Conservation (phyloP, 2,329 filamentous ascomycete species). For the Fusarium haematococcum region DNA sequence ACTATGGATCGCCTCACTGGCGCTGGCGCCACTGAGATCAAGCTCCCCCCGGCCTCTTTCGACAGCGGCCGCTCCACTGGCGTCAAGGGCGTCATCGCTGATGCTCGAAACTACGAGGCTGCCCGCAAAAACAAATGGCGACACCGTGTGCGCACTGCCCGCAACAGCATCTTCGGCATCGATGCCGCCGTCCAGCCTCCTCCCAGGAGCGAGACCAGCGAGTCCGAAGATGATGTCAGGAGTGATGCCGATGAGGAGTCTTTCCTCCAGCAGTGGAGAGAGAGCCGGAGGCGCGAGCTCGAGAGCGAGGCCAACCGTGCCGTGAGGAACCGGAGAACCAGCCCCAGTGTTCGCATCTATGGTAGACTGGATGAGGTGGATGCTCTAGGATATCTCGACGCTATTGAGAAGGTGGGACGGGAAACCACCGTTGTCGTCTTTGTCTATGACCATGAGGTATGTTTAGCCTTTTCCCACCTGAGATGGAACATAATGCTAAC, state of each 20-base stretch:
- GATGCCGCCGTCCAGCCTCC: constrained; percentile 39
- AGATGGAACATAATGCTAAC: constrained; percentile 32
- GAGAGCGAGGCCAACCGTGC: constrained; percentile 68
- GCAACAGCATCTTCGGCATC: constrained; percentile 67
- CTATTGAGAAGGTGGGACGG: constrained; percentile 86
- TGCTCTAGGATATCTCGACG: constrained; percentile 92
- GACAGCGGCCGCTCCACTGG: constrained; percentile 80
- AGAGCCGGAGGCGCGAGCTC: constrained; percentile 82
- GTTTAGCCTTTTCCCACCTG: constrained; percentile 45
- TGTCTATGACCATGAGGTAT: constrained; percentile 88
- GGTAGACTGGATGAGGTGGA: constrained; percentile 87
- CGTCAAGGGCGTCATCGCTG: constrained; percentile 88
- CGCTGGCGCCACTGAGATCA: constrained; percentile 61
- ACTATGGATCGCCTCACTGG: constrained; percentile 56
- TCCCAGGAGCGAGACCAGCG: constrained; percentile 58
- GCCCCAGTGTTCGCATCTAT: constrained; percentile 81
- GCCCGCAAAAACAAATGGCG: constrained; percentile 69
- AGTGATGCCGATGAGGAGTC: constrained; percentile 77
- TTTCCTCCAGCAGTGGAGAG: constrained; percentile 88
- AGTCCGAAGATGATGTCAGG: constrained; percentile 58
- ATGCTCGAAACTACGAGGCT: constrained; percentile 81
- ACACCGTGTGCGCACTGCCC: constrained; percentile 63
- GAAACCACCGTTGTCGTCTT: constrained; percentile 92
- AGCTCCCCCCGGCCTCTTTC: constrained; percentile 71
- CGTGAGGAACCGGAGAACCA: constrained; percentile 75